phyloP scores from a whole-genome alignment of 176 grass and related monocot species.

The Themeda triandra region DNA sequence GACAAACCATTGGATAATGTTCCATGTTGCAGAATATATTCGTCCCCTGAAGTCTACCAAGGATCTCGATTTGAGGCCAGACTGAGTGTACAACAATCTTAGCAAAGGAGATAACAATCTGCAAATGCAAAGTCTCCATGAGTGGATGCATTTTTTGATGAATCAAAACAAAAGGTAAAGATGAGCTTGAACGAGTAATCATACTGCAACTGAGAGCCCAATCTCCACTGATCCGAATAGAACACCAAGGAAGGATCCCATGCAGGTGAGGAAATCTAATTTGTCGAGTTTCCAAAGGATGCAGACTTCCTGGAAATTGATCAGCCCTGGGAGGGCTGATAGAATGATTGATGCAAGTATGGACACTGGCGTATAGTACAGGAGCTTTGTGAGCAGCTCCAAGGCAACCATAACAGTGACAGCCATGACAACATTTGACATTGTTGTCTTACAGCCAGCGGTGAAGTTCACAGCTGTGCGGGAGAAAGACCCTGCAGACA shows the following conservation, averaged over 20 bases:
- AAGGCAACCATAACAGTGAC: slow-evolving; percentile 69
- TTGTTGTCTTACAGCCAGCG: slow-evolving; percentile 72
- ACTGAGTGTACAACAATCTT: background rate
- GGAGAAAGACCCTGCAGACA: slow-evolving; percentile 73
- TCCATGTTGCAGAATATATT: slow-evolving; percentile 6
- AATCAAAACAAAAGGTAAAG: background rate
- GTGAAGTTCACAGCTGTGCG: slow-evolving; percentile 88
- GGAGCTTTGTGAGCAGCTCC: slow-evolving; percentile 53
- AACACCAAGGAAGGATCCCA: slow-evolving; percentile 86
- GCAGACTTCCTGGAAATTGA: slow-evolving; percentile 48
- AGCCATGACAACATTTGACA: slow-evolving; percentile 89
- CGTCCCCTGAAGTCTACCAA: background rate
- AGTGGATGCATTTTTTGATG: background rate
- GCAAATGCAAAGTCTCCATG: background rate
- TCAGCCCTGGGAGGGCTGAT: slow-evolving; percentile 57
- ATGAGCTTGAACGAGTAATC: background rate
- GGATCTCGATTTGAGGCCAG: background rate
- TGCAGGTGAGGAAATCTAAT: slow-evolving; percentile 68
- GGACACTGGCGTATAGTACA: slow-evolving; percentile 90
- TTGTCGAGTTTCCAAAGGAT: slow-evolving; percentile 93
- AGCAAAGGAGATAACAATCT: background rate
- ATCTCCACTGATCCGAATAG: slow-evolving; percentile 72
- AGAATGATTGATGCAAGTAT: slow-evolving; percentile 88
- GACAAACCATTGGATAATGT: slow-evolving; percentile 5
- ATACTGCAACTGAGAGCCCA: slow-evolving; percentile 9